Evolutionary conservation across 768 basidiomycete genomes (phyloP).

Genomic region (Megacollybia marginata): DNA sequence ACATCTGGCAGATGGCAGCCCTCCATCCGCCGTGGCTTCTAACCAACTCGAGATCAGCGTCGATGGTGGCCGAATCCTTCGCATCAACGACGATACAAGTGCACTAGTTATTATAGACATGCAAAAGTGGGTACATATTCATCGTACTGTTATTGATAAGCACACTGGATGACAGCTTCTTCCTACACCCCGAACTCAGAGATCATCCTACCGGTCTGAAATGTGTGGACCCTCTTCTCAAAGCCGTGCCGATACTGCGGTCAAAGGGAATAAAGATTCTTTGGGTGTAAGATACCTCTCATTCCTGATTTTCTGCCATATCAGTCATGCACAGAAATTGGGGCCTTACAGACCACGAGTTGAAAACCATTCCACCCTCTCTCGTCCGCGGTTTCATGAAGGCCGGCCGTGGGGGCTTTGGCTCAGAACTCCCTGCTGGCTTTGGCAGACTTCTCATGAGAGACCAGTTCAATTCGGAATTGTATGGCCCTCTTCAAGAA

Average conservation of each 20-base stretch:
- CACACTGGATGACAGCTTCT: constrained; percentile 35
- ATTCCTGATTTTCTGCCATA: background rate
- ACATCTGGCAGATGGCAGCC: constrained; percentile 22
- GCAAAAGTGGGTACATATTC: constrained; percentile 50
- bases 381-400: constrained; percentile 49
- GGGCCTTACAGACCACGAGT: constrained; percentile 61
- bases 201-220: constrained; percentile 47
- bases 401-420: constrained; percentile 42
- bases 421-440: constrained; percentile 41
- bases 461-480: constrained; percentile 45
- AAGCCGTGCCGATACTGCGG: constrained; percentile 40
- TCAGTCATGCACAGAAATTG: constrained; percentile 41
- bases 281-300: constrained; percentile 44
- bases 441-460: constrained; percentile 58
- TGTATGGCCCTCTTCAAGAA: constrained; percentile 57
- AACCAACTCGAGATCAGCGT: constrained; percentile 49
- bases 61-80: constrained; percentile 40
- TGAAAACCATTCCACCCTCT: constrained; percentile 54
- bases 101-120: constrained; percentile 65
- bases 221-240: constrained; percentile 49
- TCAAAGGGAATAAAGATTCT: constrained; percentile 47
- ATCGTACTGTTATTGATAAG: background rate
- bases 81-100: constrained; percentile 40
- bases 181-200: constrained; percentile 55
- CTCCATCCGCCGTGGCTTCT: constrained; percentile 22